Percentiles rank a stretch among this genome's conserved stretches.
These are phyloP conservation scores for Rhizophora apiculata DNA, from an alignment of 345 rosid genomes.

Conservation along the genomic window DNA sequence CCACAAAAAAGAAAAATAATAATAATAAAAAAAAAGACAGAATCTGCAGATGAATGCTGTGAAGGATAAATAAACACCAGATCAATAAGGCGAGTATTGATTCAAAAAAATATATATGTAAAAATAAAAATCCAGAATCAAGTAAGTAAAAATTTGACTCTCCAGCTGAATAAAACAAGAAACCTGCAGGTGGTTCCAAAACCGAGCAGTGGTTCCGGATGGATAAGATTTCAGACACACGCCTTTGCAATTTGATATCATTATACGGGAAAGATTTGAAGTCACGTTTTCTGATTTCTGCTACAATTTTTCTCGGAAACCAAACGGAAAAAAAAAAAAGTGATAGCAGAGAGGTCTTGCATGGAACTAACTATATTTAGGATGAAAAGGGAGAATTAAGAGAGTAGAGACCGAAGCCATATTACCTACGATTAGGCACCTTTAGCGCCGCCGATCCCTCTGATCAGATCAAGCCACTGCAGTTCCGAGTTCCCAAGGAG, in stretches of 20 bases:
- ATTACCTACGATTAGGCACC: not conserved
- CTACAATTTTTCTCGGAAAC: slow-evolving; percentile 1
- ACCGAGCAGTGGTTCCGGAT: no score
- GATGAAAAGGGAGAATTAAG: not conserved
- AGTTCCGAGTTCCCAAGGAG: not conserved
- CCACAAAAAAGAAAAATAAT: not conserved
- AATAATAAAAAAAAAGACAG: not conserved
- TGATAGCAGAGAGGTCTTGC: not conserved
- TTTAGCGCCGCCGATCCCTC: not conserved
- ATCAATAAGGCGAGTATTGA: not conserved
- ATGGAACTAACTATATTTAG: not conserved
- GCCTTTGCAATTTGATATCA: no score
- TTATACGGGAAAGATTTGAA: no score
- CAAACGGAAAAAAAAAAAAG: not conserved
- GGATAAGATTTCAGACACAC: no score
- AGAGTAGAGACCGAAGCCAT: not conserved
- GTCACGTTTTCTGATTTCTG: no score
- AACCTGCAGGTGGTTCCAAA: no score
- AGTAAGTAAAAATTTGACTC: no score
- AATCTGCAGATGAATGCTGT: not conserved
- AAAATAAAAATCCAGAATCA: no score
- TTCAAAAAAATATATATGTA: no score
- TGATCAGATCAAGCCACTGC: not conserved
- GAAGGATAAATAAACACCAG: not conserved
- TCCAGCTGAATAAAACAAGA: no score